A percentile compares a stretch with the other conserved stretches of the same genome.
phyloP scores from a whole-genome alignment of 768 basidiomycete species.

The Termitomyces sp. region DNA sequence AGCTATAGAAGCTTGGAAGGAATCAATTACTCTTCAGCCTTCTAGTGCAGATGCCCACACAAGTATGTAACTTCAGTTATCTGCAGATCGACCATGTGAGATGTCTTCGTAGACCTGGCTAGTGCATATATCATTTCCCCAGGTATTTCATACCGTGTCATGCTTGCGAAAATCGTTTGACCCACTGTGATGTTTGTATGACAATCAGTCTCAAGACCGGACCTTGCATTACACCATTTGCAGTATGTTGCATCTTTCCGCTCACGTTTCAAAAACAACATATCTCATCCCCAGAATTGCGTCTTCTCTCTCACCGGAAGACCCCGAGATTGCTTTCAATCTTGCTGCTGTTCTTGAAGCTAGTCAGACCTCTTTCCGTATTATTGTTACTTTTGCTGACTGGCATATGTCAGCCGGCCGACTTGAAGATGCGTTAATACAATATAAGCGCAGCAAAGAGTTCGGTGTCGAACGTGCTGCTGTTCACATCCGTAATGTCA shows the following conservation, averaged over 20 bases:
- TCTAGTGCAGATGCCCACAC: constrained; percentile 84
- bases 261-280: constrained; percentile 23
- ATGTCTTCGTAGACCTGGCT: constrained; percentile 58
- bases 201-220: constrained; percentile 61
- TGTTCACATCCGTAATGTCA: constrained; percentile 80
- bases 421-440: constrained; percentile 73
- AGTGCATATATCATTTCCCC: constrained; percentile 84
- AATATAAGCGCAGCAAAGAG: constrained; percentile 77
- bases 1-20: constrained; percentile 83
- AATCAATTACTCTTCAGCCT: constrained; percentile 75
- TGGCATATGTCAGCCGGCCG: constrained; percentile 51
- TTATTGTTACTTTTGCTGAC: constrained; percentile 17
- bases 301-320: constrained; percentile 76
- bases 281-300: constrained; percentile 56
- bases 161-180: constrained; percentile 5
- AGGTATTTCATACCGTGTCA: constrained; percentile 18
- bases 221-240: constrained; percentile 82
- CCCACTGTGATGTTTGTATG: background rate
- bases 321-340: constrained; percentile 90
- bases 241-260: constrained; percentile 39
- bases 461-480: constrained; percentile 78
- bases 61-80: constrained; percentile 44
- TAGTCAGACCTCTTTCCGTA: constrained; percentile 40
- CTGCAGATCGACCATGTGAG: constrained; percentile 11
- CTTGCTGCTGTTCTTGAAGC: constrained; percentile 89